Conservation (phyloP, 176 grass and related monocot species). For the Raddia distichophylla region DNA sequence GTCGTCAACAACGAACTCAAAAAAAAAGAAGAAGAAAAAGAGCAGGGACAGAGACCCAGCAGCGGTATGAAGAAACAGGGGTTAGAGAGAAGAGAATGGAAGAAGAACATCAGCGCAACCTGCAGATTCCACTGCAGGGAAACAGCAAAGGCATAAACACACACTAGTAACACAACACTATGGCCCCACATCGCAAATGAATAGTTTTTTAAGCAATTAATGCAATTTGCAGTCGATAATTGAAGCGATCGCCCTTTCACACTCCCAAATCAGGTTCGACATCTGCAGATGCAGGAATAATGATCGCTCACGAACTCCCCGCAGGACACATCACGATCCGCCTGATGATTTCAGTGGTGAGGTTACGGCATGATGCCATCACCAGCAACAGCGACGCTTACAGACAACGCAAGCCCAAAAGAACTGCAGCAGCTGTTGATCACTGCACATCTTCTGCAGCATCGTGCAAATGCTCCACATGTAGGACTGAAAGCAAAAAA, state of each 20-base stretch:
- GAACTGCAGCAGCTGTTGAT: not conserved
- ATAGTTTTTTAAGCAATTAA: not conserved
- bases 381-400: constrained; percentile 4
- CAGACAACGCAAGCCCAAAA: constrained; percentile 10
- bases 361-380: not conserved
- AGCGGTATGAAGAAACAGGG: not conserved
- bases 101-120: not conserved
- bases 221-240: not conserved
- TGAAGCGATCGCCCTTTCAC: not conserved
- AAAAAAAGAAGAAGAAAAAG: not conserved
- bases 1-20: not conserved
- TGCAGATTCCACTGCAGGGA: not conserved
- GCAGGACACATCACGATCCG: not conserved
- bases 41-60: not conserved
- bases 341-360: constrained; percentile 5
- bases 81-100: not conserved
- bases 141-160: not conserved
- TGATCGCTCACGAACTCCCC: not conserved
- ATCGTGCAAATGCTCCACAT: not conserved
- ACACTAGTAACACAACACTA: not conserved
- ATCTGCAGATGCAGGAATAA: not conserved
- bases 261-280: not conserved
- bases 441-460: not conserved
- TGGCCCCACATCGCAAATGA: not conserved
- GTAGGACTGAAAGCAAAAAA: constrained; percentile 11